Base-by-base conservation (phyloP, 345 rosid species). In the Linum trigynum region DNA sequence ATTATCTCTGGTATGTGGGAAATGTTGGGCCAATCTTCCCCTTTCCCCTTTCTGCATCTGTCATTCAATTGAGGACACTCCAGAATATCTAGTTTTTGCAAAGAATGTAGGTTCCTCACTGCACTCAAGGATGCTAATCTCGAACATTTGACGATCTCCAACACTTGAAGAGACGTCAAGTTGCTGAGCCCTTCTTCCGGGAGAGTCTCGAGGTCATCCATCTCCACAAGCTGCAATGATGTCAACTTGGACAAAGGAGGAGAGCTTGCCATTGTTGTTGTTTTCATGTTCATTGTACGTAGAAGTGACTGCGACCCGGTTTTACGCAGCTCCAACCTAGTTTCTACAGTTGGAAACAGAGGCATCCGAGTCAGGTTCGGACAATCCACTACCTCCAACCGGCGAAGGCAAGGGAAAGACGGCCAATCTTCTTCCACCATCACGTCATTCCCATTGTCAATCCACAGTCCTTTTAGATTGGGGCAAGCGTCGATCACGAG, bases 391-490 rank as follows among this genome's bases (percentile, higher is more conserved):
- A 57, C 38, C 1, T 0, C 0, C 70, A 61, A 17, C 0, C 7
- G 2, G 3, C 62, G 17, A 38, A 69, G 73, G 16, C 35, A 23
- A 3, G 14, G 57, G 36, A 70, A 64, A 2, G 0, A 3, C 1
- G 35, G 67, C 7, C 40, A 59, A 16, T 42, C 56, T 38, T 57
- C 58, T 4, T 5, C 10, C 32, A 11, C 8, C 42, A 38, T 7
- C 36, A 23, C 62, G 16, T 3, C 32, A 23, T 23, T 23, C 32
- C 32, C 32, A 23, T 23, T 23, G 32, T 23, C 38, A 12, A 58
- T 59, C 43, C 65, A 35, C 67, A 66, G 62, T 66, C 71, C 71
- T 63, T 57, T 38, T 35, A 72, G 53, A 7, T 39, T 50, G 0
- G 17, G 41, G 37, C 68, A 68, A 1, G 2, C 5, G 0, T 0